These are phyloP conservation scores for Canna indica DNA, from an alignment of 176 grass and related monocot species.

Conservation along the genomic window DNA sequence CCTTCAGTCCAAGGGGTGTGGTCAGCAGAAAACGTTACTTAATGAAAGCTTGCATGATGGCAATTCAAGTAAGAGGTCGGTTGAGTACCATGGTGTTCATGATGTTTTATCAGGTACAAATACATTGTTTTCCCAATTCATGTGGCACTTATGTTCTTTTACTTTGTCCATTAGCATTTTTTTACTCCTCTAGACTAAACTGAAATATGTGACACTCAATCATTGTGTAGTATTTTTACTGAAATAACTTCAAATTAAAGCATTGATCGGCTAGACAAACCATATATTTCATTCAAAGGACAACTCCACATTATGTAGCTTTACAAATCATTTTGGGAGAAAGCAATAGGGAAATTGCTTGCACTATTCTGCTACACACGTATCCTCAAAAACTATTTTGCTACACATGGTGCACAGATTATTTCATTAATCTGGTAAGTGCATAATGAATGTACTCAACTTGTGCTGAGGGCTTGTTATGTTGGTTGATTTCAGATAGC, in stretches of 20 bases:
- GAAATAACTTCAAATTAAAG: neutral
- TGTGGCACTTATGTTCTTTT: constrained; percentile 9
- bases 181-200: no score
- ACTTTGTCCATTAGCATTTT: neutral
- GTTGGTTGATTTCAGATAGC: constrained; percentile 1
- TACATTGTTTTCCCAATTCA: neutral
- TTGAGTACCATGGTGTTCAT: constrained; percentile 46
- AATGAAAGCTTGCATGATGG: constrained; percentile 47
- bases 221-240: neutral
- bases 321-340: neutral
- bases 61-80: constrained; percentile 52
- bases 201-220: no score
- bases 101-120: constrained; percentile 66
- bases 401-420: neutral
- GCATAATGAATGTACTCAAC: neutral
- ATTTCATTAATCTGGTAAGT: neutral
- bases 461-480: neutral
- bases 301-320: neutral
- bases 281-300: neutral
- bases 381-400: neutral
- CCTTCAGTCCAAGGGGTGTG: constrained; percentile 14
- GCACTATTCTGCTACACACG: neutral
- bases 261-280: neutral
- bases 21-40: constrained; percentile 23
- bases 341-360: neutral